Evolutionary conservation across 768 basidiomycete species (phyloP), one percentile per base, ranked within the genome.

Genomic region (Paxillus rubicundulus): DNA sequence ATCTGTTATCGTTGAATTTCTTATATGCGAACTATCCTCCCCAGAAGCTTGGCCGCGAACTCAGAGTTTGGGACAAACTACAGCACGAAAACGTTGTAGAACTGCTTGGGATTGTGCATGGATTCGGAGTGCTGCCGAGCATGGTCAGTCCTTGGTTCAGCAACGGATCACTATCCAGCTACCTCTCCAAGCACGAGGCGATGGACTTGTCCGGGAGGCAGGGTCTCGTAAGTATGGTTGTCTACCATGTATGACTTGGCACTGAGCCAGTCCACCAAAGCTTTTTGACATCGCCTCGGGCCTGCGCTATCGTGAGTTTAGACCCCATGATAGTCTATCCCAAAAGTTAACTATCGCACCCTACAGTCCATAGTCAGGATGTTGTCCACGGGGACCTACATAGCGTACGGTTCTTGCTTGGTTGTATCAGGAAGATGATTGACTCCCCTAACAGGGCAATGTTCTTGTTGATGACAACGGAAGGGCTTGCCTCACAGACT

Each of bases 401-500:
- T 45, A 72, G 70, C 1, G 70, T 72, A 52, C 13, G 67, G 20
- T 6, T 14, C 32, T 18, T 33, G 6, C 4, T 27, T n/a, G 9
- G n/a, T 17, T 7, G 8, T 3, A 2, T 32, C 47, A 20, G 1
- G 20, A 39, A 41, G 2, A 13, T 51, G 33, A 49, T 9, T 18
- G 14, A 37, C 37, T 39, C 38, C n/a, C 13, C 40, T 14, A 9
- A 18, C 27, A 67, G 67, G 65, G 47, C 14, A 81, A 81, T 52
- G 72, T 81, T 45, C 66, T 81, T 21, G 69, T 81, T 12, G 70
- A 71, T 8, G 68, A 64, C 5, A 32, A 65, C 4, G 68, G 68
- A 16, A 63, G 69, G 12, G 79, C 79, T 12, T 75, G 74, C 44
- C 64, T 81, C 6, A 72, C 77, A 2, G 79, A 81, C 57, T 81